Evolutionary conservation across 2,329 filamentous ascomycete genomes (phyloP).

Genomic region (Monilinia aucupariae): DNA sequence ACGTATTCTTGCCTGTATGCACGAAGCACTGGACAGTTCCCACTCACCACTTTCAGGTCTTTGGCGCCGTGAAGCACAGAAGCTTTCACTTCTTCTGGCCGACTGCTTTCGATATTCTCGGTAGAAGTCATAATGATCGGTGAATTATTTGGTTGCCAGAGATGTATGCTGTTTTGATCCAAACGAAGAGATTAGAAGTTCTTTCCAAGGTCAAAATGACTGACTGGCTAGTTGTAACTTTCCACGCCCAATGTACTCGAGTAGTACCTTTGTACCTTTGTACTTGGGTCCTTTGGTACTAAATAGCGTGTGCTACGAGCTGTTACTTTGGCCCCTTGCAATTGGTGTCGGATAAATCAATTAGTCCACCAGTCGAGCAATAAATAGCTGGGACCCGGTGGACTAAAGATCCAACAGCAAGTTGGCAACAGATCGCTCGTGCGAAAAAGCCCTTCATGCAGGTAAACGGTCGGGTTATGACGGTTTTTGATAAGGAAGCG

Average conservation of each 20-base stretch:
- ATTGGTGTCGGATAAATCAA: too few relatives aligned
- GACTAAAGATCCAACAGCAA: too few relatives aligned
- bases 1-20: not conserved
- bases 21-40: not conserved
- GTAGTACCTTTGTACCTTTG: too few relatives aligned
- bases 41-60: conserved; percentile 33
- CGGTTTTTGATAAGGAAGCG: not conserved
- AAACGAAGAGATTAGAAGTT: not conserved
- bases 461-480: not conserved
- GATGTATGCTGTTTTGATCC: not conserved
- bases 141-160: not conserved
- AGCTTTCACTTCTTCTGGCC: conserved; percentile 27
- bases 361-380: too few relatives aligned
- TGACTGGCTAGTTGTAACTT: not conserved
- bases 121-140: not conserved
- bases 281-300: too few relatives aligned
- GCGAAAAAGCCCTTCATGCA: not conserved
- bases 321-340: too few relatives aligned
- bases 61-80: conserved; percentile 35
- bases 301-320: not conserved
- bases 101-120: conserved; percentile 16
- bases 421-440: too few relatives aligned
- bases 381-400: too few relatives aligned
- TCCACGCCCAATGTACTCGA: not conserved
- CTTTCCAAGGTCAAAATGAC: not conserved